A percentile compares a stretch with the other conserved stretches of the same genome.
Evolutionary conservation across 768 basidiomycete species (phyloP).

Genomic region (Paxillus involutus): DNA sequence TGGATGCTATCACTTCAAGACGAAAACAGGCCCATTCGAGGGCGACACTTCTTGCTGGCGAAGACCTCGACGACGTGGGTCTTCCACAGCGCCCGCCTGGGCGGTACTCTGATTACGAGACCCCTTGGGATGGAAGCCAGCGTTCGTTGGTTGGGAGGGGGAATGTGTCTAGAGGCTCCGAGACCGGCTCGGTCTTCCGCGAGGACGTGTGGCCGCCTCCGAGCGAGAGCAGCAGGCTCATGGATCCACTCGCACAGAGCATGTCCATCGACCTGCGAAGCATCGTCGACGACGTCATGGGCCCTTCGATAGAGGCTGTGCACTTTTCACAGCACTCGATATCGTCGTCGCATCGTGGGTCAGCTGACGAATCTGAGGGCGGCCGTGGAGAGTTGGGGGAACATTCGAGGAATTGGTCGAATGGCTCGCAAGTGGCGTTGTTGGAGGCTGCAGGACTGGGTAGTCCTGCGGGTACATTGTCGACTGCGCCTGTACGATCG

Average conservation of each 20-base stretch:
- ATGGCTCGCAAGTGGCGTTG: conserved; percentile 17
- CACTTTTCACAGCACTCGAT: conserved; percentile 27
- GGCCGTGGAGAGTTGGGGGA: neutral
- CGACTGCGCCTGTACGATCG: conserved; percentile 6
- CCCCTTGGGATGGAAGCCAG: conserved; percentile 19
- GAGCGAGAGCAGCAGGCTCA: conserved; percentile 21
- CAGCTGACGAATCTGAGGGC: conserved; percentile 6
- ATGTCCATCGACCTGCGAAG: conserved; percentile 29
- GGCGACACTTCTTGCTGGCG: conserved; percentile 24
- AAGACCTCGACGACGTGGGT: conserved; percentile 19
- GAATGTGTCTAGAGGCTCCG: conserved; percentile 21
- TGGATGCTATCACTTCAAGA: conserved; percentile 27
- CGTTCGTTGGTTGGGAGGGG: neutral
- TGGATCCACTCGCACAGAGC: conserved; percentile 13
- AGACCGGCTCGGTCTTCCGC: conserved; percentile 46
- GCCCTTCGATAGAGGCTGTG: conserved; percentile 21
- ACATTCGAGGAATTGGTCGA: conserved; percentile 23
- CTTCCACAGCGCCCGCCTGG: conserved; percentile 4
- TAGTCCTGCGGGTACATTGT: neutral
- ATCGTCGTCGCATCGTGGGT: conserved; percentile 20
- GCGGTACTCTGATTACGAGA: conserved; percentile 19
- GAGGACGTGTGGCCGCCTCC: conserved; percentile 49
- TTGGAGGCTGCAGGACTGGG: conserved; percentile 24
- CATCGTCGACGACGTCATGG: conserved; percentile 53
- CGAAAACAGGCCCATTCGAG: conserved; percentile 17